These are phyloP conservation scores for Galeopsis tetrahit DNA, from an alignment of 257 asterid species.

Conservation along the genomic window DNA sequence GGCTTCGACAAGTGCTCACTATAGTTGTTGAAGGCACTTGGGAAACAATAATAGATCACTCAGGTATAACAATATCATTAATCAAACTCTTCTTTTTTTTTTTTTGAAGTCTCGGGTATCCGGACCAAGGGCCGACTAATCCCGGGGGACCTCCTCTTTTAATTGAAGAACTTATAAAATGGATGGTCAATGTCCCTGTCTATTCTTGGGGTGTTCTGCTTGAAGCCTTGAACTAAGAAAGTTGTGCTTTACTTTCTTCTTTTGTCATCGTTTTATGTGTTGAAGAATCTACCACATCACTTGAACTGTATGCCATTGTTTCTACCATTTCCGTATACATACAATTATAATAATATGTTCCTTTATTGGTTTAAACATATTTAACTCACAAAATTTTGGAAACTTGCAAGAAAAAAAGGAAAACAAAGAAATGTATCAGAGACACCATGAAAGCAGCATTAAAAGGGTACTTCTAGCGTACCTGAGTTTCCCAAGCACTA, in stretches of 20 bases:
- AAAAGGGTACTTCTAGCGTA: slow-evolving; percentile 30
- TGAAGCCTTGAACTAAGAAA: background rate
- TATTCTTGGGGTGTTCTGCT: background rate
- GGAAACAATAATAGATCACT: background rate
- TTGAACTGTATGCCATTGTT: background rate
- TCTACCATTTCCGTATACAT: background rate
- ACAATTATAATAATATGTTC: slow-evolving; percentile 13
- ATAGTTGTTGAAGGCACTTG: background rate
- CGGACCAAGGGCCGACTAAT: no score
- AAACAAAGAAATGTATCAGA: background rate
- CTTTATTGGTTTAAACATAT: background rate
- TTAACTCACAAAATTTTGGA: slow-evolving; percentile 3
- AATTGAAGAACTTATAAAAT: background rate
- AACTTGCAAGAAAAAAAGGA: background rate
- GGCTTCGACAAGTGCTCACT: background rate
- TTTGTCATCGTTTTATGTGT: background rate
- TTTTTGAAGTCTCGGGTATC: no score
- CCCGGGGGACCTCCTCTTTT: no score
- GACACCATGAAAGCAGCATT: background rate
- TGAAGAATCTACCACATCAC: background rate
- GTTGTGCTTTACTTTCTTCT: background rate
- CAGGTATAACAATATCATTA: background rate
- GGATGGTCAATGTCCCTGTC: background rate
- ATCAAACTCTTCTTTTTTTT: background rate
- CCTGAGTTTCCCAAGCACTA: slow-evolving; percentile 94